Percentiles rank a stretch among this genome's conserved stretches.
These are phyloP conservation scores for Gaillardinia entomophila DNA, from an alignment of 805 yeast genomes.

Conservation along the genomic window DNA sequence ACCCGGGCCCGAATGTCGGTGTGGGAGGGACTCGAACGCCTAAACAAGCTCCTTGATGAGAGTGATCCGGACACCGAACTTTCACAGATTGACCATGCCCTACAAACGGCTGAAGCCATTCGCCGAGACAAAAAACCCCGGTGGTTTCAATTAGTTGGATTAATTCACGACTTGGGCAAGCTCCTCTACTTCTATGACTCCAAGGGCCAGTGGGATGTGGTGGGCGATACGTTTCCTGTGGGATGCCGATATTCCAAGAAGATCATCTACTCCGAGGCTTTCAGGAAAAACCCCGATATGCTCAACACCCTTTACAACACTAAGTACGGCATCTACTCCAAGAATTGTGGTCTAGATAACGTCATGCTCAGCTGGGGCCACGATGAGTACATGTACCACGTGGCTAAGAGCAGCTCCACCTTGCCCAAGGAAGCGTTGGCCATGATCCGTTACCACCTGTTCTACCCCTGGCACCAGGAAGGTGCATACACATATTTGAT, in stretches of 20 bases:
- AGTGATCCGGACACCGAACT: constrained; percentile 73
- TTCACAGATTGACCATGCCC: constrained; percentile 69
- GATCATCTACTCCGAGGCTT: constrained; percentile 56
- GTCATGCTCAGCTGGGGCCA: constrained; percentile 78
- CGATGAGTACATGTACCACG: constrained; percentile 72
- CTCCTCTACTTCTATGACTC: constrained; percentile 65
- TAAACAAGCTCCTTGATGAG: constrained; percentile 61
- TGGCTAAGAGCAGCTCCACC: constrained; percentile 58
- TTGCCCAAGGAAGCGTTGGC: constrained; percentile 65
- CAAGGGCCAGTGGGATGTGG: constrained; percentile 77
- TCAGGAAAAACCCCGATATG: constrained; percentile 54
- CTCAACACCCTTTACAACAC: constrained; percentile 60
- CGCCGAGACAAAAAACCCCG: constrained; percentile 62
- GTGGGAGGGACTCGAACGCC: constrained; percentile 63
- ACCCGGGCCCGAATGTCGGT: constrained; percentile 61
- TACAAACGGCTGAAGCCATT: constrained; percentile 73
- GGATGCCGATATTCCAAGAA: constrained; percentile 61
- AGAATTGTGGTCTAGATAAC: constrained; percentile 60
- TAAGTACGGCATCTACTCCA: constrained; percentile 61
- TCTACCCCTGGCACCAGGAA: constrained; percentile 74
- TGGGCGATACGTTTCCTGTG: constrained; percentile 73
- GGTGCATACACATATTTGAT: constrained; percentile 58
- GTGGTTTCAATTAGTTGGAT: constrained; percentile 72
- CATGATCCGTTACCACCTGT: constrained; percentile 70
- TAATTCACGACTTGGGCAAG: constrained; percentile 69